phyloP scores from a whole-genome alignment of 495 filamentous ascomycete genomes.

The Penicillium psychrofluorescens region DNA sequence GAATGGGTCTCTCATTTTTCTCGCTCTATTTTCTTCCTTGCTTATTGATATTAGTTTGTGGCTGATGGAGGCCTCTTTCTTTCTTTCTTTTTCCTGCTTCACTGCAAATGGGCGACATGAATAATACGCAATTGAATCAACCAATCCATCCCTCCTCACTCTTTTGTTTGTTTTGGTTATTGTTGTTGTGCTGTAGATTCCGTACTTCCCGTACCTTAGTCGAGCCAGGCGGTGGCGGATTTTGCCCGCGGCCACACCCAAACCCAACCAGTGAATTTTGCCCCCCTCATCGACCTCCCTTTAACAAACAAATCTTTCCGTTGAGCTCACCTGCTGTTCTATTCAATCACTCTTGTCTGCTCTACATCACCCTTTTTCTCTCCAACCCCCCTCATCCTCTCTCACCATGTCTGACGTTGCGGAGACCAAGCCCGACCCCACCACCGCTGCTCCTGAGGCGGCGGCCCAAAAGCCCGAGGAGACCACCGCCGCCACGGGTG shows the following conservation, averaged over 20 bases:
- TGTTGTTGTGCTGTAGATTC: too few species aligned
- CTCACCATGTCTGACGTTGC: conserved; percentile 41
- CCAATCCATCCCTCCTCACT: too few species aligned
- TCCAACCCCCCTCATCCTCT: background rate
- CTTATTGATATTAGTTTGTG: conserved; percentile 8
- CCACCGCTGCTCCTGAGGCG: conserved; percentile 34
- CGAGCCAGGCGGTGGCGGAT: background rate
- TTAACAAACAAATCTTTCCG: conserved; percentile 15
- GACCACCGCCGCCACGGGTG: conserved; percentile 24
- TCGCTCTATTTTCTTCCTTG: conserved; percentile 4
- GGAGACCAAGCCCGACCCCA: conserved; percentile 43
- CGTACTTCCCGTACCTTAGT: too few species aligned
- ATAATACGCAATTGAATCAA: too few species aligned
- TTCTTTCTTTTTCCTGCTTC: too few species aligned
- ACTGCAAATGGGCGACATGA: too few species aligned
- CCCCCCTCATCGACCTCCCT: conserved; percentile 21
- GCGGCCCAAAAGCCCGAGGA: conserved; percentile 32
- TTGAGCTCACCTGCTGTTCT: background rate
- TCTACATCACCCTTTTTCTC: background rate
- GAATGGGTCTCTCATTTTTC: conserved; percentile 5
- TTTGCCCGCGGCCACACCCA: conserved; percentile 11
- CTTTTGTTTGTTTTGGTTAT: too few species aligned
- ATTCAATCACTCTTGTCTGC: background rate
- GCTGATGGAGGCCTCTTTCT: background rate
- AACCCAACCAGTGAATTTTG: conserved; percentile 20